Conservation (phyloP, 139 green algal species). For the Coelastrella sp. region DNA sequence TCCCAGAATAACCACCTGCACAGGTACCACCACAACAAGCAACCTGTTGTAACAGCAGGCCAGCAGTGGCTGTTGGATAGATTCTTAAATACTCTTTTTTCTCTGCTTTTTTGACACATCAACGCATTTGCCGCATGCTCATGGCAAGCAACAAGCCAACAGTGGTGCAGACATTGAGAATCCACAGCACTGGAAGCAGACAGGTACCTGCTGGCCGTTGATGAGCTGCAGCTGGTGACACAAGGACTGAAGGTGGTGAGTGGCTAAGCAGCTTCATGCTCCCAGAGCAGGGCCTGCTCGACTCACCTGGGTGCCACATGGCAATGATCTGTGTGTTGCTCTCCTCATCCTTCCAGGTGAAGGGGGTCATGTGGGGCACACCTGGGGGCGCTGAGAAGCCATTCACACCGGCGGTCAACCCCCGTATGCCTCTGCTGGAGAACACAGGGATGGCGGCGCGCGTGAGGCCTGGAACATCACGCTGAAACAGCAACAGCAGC, state of each 20-base stretch:
- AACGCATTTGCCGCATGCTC: no score
- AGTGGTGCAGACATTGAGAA: no score
- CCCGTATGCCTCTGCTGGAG: conserved; percentile 21
- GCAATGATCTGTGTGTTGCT: conserved; percentile 23
- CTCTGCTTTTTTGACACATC: no score
- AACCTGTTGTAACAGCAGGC: neutral
- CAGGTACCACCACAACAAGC: neutral
- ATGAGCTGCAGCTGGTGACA: no score
- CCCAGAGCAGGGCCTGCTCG: no score
- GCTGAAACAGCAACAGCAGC: conserved; percentile 49
- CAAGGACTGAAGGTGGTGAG: no score
- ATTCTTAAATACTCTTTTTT: no score
- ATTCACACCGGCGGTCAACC: conserved; percentile 50
- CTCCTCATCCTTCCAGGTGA: conserved; percentile 49
- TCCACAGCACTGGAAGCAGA: no score
- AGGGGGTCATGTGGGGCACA: conserved; percentile 49
- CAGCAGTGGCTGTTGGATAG: no score
- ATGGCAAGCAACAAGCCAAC: no score
- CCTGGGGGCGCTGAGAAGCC: conserved; percentile 42
- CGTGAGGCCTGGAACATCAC: conserved; percentile 75
- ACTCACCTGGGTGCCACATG: conserved; percentile 49
- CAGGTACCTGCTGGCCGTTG: no score
- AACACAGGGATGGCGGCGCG: conserved; percentile 64
- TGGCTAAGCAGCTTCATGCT: no score
- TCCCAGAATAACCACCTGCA: conserved; percentile 43